phyloP scores from a whole-genome alignment of 768 basidiomycete genomes.

The Lentinula raphanica region DNA sequence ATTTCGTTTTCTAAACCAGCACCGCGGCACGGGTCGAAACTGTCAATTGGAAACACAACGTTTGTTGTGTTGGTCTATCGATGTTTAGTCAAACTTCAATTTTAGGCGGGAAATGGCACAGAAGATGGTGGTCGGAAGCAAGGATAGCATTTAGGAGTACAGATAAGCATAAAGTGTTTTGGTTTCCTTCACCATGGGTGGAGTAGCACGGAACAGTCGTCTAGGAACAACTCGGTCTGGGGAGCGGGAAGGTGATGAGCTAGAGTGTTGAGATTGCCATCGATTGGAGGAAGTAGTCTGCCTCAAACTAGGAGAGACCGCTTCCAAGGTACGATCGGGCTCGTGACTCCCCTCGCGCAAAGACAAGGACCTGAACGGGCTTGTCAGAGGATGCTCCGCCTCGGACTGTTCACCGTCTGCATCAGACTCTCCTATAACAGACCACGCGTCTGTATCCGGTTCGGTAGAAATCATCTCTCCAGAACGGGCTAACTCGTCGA shows the following conservation, averaged over 20 bases:
- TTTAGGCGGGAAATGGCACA: no score
- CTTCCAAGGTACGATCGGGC: conserved; percentile 12
- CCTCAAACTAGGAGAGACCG: neutral
- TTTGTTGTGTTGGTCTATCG: no score
- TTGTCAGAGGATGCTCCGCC: conserved; percentile 23
- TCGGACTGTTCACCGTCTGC: conserved; percentile 24
- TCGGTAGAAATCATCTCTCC: neutral
- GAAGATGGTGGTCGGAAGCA: no score
- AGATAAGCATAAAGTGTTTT: conserved; percentile 39
- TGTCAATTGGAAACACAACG: no score
- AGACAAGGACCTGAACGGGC: conserved; percentile 29
- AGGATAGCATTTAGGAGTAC: conserved; percentile 26
- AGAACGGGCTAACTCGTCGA: conserved; percentile 19
- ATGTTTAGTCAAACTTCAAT: no score
- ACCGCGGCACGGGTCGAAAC: no score
- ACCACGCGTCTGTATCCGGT: conserved; percentile 30
- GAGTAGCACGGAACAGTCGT: conserved; percentile 14
- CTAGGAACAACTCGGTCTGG: conserved; percentile 34
- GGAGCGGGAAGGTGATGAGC: conserved; percentile 52
- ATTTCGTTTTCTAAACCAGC: no score
- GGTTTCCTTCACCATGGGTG: neutral
- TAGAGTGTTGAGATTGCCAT: conserved; percentile 26
- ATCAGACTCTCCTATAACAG: conserved; percentile 27
- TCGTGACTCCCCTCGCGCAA: conserved; percentile 15
- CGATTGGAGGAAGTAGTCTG: conserved; percentile 5